Evolutionary conservation across 2,329 filamentous ascomycete genomes (phyloP).

Genomic region (Fusarium papillatum): DNA sequence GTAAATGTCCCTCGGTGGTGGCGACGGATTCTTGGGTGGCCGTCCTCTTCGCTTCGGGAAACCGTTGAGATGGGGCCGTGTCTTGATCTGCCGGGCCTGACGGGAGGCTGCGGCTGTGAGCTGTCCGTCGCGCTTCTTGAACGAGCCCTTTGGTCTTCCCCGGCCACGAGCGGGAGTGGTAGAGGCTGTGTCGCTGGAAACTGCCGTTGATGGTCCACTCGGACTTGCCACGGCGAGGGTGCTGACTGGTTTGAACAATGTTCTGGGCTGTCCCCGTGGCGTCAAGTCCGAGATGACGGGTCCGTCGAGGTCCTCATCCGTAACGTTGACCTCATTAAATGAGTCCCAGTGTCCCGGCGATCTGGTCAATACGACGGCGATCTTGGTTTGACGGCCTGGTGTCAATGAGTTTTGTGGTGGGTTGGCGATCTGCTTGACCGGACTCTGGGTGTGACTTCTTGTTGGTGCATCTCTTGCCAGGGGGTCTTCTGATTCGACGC

Average conservation of each 20-base stretch:
- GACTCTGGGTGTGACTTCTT: constrained; percentile 22
- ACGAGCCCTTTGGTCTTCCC: constrained; percentile 64
- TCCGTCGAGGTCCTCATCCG: constrained; percentile 18
- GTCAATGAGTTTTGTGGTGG: background rate
- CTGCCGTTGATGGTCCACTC: background rate
- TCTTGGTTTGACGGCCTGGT: constrained; percentile 8
- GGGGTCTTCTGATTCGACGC: constrained; percentile 39
- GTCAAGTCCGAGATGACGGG: constrained; percentile 39
- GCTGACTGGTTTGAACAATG: constrained; percentile 11
- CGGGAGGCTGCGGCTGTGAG: constrained; percentile 39
- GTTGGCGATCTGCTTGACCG: constrained; percentile 9
- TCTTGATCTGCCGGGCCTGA: constrained; percentile 43
- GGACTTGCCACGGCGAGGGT: background rate
- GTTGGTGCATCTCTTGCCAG: constrained; percentile 20
- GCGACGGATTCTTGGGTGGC: constrained; percentile 54
- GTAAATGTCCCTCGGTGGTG: constrained; percentile 58
- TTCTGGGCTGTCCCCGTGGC: constrained; percentile 22
- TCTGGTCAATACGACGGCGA: constrained; percentile 38
- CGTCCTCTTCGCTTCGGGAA: constrained; percentile 57
- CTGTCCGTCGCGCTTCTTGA: constrained; percentile 46
- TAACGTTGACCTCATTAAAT: constrained; percentile 8
- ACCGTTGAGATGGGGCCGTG: constrained; percentile 41
- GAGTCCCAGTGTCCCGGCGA: constrained; percentile 19
- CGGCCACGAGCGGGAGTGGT: constrained; percentile 24
- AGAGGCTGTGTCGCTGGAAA: constrained; percentile 22